Evolutionary conservation across 2,329 filamentous ascomycete genomes (phyloP), one percentile per base, ranked within the genome.

Genomic region (Mariannaea sp.): DNA sequence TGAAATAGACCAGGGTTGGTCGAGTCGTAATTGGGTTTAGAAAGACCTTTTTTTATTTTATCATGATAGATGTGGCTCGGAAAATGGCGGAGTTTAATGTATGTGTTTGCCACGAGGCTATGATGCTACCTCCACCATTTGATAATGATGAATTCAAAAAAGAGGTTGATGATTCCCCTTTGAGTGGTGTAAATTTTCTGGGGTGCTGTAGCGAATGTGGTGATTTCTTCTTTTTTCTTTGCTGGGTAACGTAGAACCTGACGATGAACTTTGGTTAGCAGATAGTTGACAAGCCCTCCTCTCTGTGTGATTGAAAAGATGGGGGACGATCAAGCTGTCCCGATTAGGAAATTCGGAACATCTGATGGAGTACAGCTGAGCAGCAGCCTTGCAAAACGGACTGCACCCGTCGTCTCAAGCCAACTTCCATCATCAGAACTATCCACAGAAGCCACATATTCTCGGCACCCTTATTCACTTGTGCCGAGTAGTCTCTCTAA

Each of bases 1-100:
- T 7, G 39, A 51, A n/a, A 29, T 10, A 42, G 56, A 32, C 12
- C 17, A 45, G 55, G 63, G 63, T 56, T 52, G 63, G 62, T 59
- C 62, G 47, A 41, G 63, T 53, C 56, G 63, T 51, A 55, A 55
- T 62, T 60, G 62, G 53, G 53, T 55, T n/a, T 49, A 61, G 33
- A 43, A 39, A 13, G 42, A 53, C 48, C 61, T 64, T 45, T 59
- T 56, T 32, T 49, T 29, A 61, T 56, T 32, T 49, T 29, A 61
- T 55, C 49, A 59, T 45, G 54, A 54, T 60, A 55, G 60, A 65
- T 53, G 51, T 57, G 39, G 49, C 49, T 57, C 40, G 52, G 42
- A 43, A 30, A 49, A 30, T 33, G 48, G 55, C 10, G 38, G 41
- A 39, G 36, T 32, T 32, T 42, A 32, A 45, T 42, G 45, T 45